Conservation (phyloP, 106 monocot species). For the Agapanthus africanus region DNA sequence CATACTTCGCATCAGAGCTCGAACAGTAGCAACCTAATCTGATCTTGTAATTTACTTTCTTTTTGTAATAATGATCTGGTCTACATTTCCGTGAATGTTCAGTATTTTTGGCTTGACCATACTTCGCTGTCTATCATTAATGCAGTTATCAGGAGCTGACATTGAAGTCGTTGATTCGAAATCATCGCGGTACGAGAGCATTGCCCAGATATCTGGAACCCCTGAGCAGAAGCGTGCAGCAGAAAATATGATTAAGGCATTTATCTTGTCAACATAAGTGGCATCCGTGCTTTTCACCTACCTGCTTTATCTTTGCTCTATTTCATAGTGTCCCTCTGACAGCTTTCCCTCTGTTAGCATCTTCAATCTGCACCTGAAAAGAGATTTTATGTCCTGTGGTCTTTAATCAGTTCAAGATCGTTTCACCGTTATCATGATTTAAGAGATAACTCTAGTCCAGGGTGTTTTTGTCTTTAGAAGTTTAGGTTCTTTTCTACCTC, state of each 20-base stretch:
- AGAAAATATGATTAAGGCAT: slow-evolving; percentile 93
- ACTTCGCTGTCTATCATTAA: slow-evolving; percentile 8
- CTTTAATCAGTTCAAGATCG: slow-evolving; percentile 5
- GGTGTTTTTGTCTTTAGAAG: neutral
- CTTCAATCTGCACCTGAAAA: neutral
- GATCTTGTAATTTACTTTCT: neutral
- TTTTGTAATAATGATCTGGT: neutral
- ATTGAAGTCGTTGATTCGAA: slow-evolving; percentile 85
- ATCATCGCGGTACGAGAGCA: slow-evolving; percentile 57
- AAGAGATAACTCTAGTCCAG: neutral
- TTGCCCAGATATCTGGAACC: slow-evolving; percentile 84
- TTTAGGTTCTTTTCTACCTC: slow-evolving; percentile 8
- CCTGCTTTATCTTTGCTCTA: neutral
- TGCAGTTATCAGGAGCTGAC: slow-evolving; percentile 92
- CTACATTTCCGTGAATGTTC: neutral
- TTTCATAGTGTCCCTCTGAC: neutral
- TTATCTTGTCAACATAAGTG: slow-evolving; percentile 77
- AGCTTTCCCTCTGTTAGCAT: neutral
- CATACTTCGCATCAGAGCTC: neutral
- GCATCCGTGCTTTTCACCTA: neutral
- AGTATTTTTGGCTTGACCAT: neutral
- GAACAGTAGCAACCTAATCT: neutral
- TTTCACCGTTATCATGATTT: neutral
- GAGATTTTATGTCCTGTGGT: slow-evolving; percentile 1
- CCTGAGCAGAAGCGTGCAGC: slow-evolving; percentile 78